Base-by-base conservation (phyloP, 768 basidiomycete genomes). In the Myochromella boudieri region DNA sequence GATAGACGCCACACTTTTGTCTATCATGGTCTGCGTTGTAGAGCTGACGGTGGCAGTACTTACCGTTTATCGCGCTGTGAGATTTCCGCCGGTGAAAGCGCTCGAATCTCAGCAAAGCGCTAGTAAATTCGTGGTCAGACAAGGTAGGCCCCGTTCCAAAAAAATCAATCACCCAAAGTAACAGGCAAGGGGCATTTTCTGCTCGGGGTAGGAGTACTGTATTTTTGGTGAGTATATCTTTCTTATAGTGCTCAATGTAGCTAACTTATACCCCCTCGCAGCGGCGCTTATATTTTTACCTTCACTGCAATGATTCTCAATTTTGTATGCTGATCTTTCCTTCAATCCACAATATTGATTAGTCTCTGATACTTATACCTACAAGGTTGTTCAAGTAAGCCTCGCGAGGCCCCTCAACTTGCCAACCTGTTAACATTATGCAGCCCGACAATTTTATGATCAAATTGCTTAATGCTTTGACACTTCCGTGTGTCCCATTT, bases 1-100 rank as follows among this genome's bases (percentile, higher is more conserved):
- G 5, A 17, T n/a, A 54, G 53, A 48, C 4, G 45, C 49, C 9
- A 54, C 53, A 15, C 53, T 54, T 20, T 29, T 54, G 17, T 54
- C 53, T 5, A 28, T 54, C 17, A 42, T 54, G 18, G 41, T 54
- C 17, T 50, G 41, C 15, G 18, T 47, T 9, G 42, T 50, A 3
- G 53, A 54, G 22, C 38, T 54, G 9, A 47, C 41, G 7, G 44
- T 46, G 6, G 54, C 54, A 6, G 22, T 46, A n/a, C 45, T 55
- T 17, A 55, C 51, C 17, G 41, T 49, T 6, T 39, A 41, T 29
- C 21, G 33, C 27, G 53, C 53, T 1, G 25, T 36, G 27, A 33
- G 45, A 29, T 31, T 33, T 5, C 44, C 22, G n/a, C 29, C 37
- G 18, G 0, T 21, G 21, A 36, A 36, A 3, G 26, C 46, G 8